Evolutionary conservation across 176 grass and related monocot genomes (phyloP), one percentile per base, ranked within the genome.

Genomic region (Bothriochloa decipiens): DNA sequence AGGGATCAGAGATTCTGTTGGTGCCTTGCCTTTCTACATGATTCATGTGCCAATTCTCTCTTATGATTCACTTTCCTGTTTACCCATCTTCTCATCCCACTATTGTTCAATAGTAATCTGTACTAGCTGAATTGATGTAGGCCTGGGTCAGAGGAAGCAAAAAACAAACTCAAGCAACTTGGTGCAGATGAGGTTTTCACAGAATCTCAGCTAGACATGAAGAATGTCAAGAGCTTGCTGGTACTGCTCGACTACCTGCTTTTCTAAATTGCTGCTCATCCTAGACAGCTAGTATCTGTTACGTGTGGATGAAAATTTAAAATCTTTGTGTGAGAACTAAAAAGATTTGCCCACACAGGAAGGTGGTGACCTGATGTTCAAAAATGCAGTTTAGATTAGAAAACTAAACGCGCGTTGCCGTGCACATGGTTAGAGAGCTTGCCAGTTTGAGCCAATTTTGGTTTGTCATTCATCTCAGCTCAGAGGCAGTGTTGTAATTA

Each of bases 191-290:
- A 89, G 81, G 88, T 97, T 20, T 92, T 88, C 55, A 94, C 82
- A 9, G 92, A 94, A 91, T 91, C 85, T 55, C 91, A 95, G 80
- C 86, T 98, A 80, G 83, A 98, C 68, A 58, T 92, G 32, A 98
- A 91, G 86, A 82, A 98, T 85, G 74, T 93, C 26, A 95, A 95
- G 86, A 82, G 64, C 50, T 90, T 98, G 50, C 89, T 98, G 91
- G 95, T 98, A 93, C 20, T 46, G 3, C 32, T 82, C 81, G 42
- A 37, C 45, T 55, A 29, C 65, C 46, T 83, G 20, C 63, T 62
- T 78, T 70, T 57, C 25, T 1, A 39, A 49, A 43, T 74, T 14
- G 74, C 9, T 39, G 3, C 15, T 42, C 40, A 60, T 45, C 70
- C 66, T 4, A 61, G 6, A 72, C n/a, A 66, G 1, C 26, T 65